phyloP scores from a whole-genome alignment of 345 rosid genomes.

The Salix brachista region DNA sequence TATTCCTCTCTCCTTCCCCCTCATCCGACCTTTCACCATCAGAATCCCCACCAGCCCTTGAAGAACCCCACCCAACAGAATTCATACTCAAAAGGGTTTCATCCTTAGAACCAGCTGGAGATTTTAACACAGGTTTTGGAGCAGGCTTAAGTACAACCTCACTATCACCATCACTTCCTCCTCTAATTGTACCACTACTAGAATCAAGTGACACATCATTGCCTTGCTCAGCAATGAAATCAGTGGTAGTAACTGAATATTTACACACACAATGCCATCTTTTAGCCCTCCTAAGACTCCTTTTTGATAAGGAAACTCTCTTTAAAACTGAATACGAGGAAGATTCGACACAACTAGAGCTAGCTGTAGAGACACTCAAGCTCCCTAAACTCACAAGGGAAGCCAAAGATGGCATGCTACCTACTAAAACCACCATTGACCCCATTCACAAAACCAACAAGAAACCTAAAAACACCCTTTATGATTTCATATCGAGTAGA shows the following conservation, averaged over 20 bases:
- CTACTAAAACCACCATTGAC: conserved; percentile 66
- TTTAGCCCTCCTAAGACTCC: conserved; percentile 38
- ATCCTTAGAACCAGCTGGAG: conserved; percentile 34
- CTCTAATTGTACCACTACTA: conserved; percentile 38
- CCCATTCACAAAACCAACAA: conserved; percentile 26
- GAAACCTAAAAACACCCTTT: conserved; percentile 1
- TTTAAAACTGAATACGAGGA: conserved; percentile 41
- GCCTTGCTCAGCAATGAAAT: conserved; percentile 64
- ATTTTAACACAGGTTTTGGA: conserved; percentile 70
- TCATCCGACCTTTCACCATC: background rate
- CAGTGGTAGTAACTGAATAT: conserved; percentile 72
- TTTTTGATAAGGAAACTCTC: conserved; percentile 55
- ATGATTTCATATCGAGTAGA: background rate
- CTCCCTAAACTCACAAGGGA: conserved; percentile 57
- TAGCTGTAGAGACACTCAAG: conserved; percentile 21
- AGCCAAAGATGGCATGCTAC: conserved; percentile 76
- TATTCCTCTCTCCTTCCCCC: conserved; percentile 50
- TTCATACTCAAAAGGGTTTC: conserved; percentile 26
- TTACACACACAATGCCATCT: conserved; percentile 61
- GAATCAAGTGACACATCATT: conserved; percentile 47
- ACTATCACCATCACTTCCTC: conserved; percentile 29
- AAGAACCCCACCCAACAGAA: conserved; percentile 38
- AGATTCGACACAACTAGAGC: conserved; percentile 33
- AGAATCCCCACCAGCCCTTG: conserved; percentile 12
- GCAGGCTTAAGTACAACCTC: conserved; percentile 69